Conservation (phyloP, 768 basidiomycete genomes). For the Lactarius deliciosus region DNA sequence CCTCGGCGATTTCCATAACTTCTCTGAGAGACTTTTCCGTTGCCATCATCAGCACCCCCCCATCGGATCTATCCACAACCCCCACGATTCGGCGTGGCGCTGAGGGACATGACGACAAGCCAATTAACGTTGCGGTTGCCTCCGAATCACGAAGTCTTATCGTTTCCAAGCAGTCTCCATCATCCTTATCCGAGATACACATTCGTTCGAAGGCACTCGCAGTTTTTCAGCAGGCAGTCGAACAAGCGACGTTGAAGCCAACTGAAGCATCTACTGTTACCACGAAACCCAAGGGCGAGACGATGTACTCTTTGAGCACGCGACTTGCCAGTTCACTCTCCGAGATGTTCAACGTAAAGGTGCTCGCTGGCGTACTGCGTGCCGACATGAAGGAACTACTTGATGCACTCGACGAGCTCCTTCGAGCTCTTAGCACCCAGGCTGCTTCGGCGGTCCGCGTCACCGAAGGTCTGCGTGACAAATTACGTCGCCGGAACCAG, state of each 20-base stretch:
- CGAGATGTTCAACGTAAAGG: slow-evolving; percentile 47
- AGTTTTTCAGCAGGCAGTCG: slow-evolving; percentile 17
- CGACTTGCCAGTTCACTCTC: slow-evolving; percentile 49
- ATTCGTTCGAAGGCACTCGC: slow-evolving; percentile 27
- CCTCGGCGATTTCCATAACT: slow-evolving; percentile 25
- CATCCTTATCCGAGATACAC: slow-evolving; percentile 23
- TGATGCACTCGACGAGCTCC: slow-evolving; percentile 58
- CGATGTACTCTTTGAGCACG: slow-evolving; percentile 40
- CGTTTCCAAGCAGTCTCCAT: slow-evolving; percentile 16
- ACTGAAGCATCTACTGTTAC: slow-evolving; percentile 12
- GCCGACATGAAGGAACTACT: slow-evolving; percentile 57
- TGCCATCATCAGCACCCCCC: slow-evolving; percentile 12
- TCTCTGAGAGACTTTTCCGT: slow-evolving; percentile 22
- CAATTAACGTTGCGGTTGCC: background rate
- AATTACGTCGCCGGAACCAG: slow-evolving; percentile 33
- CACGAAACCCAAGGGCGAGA: slow-evolving; percentile 11
- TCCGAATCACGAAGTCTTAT: slow-evolving; percentile 17
- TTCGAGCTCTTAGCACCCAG: slow-evolving; percentile 35
- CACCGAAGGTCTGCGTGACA: slow-evolving; percentile 28
- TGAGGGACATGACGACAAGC: slow-evolving; percentile 13
- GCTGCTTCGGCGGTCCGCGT: slow-evolving; percentile 21
- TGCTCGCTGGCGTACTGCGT: slow-evolving; percentile 43
- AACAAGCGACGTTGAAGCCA: background rate
- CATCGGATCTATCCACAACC: slow-evolving; percentile 25
- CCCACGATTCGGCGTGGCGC: slow-evolving; percentile 11